Evolutionary conservation across 805 yeast genomes (phyloP), one percentile per base, ranked within the genome.

Genomic region (Myxozyma udenii): DNA sequence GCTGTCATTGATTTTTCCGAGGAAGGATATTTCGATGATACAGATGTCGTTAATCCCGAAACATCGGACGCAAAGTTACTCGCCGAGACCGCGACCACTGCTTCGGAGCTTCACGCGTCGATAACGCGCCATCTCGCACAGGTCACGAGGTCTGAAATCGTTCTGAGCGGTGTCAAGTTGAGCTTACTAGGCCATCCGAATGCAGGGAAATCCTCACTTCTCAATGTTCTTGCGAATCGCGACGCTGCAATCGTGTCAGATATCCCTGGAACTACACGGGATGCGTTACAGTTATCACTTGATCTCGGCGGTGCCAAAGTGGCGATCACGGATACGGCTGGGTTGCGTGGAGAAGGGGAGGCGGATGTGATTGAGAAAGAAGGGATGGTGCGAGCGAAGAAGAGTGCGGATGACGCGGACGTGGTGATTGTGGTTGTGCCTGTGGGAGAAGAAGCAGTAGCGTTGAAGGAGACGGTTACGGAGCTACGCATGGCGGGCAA

Each of bases 1-100:
- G 96, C 98, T 0, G 76, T 90, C 1, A 87, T 93, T 36, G 98
- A 93, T 68, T 93, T 93, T 68, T 91, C 96, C 6, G 98, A 93
- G 51, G 98, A 93, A 62, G 87, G 87, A 51, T 95, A 87, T 56
- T 73, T 87, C 26, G 44, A 41, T 23, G 26, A 11, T 14, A 14
- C 18, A 5, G 18, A 39, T 18, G 28, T 7, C 5, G 7, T 6
- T 39, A 14, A 12, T 9, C 19, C n/a, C 14, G 42, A 6, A n/a
- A 12, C 11, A 21, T 4, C 12, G 7, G 33, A 35, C 14, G 24
- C 6, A 21, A 22, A 4, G 16, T 11, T 87, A 14, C 75, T 87
- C 51, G 69, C 66, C 4, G 66, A 68, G 0, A 89, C 86, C 0
- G 72, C 71, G 5, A 32, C 22, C 0, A 74, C 74, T 50, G 71